Evolutionary conservation across 805 yeast genomes (phyloP).

Genomic region (Nakazawaea holstii): DNA sequence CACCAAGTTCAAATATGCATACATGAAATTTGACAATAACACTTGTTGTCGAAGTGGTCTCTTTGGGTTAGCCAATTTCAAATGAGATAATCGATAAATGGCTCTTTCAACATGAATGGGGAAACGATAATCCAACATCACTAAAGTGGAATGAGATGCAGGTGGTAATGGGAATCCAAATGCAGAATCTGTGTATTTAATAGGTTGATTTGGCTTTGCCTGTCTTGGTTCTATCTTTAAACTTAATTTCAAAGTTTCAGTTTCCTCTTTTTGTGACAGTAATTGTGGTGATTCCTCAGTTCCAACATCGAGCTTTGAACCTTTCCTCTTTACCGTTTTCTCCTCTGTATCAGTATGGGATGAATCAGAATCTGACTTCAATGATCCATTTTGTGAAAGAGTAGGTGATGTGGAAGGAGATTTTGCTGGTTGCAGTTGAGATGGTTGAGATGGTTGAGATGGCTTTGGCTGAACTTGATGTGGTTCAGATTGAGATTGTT

Average conservation of each 20-base stretch:
- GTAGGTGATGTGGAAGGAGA: not conserved
- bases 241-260: constrained; percentile 17
- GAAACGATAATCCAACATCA: constrained; percentile 80
- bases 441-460: constrained; percentile 1
- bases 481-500: not conserved
- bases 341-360: too few relatives aligned
- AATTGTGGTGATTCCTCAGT: not conserved
- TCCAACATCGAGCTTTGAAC: not conserved
- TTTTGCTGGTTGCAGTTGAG: not conserved
- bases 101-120: constrained; percentile 97
- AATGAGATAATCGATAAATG: constrained; percentile 84
- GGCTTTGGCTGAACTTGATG: constrained; percentile 3
- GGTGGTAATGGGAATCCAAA: constrained; percentile 87
- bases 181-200: constrained; percentile 69
- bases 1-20: constrained; percentile 89
- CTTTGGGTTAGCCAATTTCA: constrained; percentile 91
- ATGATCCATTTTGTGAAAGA: too few relatives aligned
- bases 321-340: not conserved
- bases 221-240: constrained; percentile 26
- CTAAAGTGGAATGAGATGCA: constrained; percentile 65
- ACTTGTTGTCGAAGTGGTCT: constrained; percentile 91
- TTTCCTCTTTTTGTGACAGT: not conserved
- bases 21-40: constrained; percentile 91
- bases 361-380: too few relatives aligned
- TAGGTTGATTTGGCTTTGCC: constrained; percentile 47